phyloP scores from a whole-genome alignment of 192 early-diverging fungal genomes.

The Coemansia sp. region DNA sequence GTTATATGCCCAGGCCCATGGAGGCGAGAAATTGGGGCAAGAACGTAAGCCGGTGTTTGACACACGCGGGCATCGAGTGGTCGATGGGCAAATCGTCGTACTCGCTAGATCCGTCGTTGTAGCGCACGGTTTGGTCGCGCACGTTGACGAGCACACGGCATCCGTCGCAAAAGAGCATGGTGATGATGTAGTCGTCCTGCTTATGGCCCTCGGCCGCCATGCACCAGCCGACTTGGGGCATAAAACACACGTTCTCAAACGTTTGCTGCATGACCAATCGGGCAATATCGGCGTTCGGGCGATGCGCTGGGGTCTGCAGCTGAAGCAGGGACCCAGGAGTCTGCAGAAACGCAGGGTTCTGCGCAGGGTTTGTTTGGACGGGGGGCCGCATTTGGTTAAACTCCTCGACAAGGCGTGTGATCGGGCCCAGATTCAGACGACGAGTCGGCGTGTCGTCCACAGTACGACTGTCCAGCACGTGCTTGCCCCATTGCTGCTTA shows the following conservation, averaged over 20 bases:
- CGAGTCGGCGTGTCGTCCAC: conserved; percentile 40
- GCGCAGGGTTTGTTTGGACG: not conserved
- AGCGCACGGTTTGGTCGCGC: conserved; percentile 23
- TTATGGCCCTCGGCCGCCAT: conserved; percentile 24
- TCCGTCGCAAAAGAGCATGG: conserved; percentile 49
- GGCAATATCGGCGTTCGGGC: not conserved
- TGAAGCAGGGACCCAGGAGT: conserved; percentile 21
- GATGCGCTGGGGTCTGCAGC: conserved; percentile 15
- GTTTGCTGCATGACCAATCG: conserved; percentile 13
- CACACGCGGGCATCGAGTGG: conserved; percentile 29
- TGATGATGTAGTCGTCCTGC: conserved; percentile 23
- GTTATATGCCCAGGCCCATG: conserved; percentile 27
- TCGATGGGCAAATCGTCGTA: conserved; percentile 30
- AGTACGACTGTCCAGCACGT: conserved; percentile 28
- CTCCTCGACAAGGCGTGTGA: conserved; percentile 38
- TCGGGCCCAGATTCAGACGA: conserved; percentile 36
- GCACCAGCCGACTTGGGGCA: conserved; percentile 54
- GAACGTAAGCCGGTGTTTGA: conserved; percentile 34
- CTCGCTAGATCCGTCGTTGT: conserved; percentile 16
- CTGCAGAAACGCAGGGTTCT: conserved; percentile 1
- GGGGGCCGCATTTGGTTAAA: conserved; percentile 16
- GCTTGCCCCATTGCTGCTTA: conserved; percentile 25
- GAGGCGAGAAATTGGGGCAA: conserved; percentile 35
- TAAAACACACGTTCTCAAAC: conserved; percentile 33
- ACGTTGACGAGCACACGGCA: conserved; percentile 39